Percentiles rank a stretch among this genome's conserved stretches.
Conservation (phyloP, 108 stramenopile genomes). For the Fragilaria radians region DNA sequence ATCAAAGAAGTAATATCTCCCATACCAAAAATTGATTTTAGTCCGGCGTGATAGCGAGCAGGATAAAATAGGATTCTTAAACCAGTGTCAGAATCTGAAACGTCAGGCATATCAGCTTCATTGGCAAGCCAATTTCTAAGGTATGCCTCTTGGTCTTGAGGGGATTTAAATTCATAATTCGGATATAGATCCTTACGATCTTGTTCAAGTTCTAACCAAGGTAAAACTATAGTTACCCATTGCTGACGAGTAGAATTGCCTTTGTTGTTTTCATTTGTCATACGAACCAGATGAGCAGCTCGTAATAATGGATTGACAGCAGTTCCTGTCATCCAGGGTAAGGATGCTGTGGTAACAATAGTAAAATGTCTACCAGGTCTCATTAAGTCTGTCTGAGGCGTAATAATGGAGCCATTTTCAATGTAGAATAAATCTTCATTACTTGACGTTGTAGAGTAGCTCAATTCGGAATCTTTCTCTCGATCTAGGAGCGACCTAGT, state of each 20-base stretch:
- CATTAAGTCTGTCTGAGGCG: slow-evolving; percentile 41
- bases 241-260: slow-evolving; percentile 27
- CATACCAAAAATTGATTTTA: slow-evolving; percentile 82
- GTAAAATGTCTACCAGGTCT: slow-evolving; percentile 44
- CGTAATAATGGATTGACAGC: slow-evolving; percentile 78
- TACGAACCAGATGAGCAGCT: slow-evolving; percentile 39
- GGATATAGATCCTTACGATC: slow-evolving; percentile 53
- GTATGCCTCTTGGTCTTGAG: slow-evolving; percentile 65
- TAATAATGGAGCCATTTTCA: neutral
- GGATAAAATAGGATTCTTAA: slow-evolving; percentile 61
- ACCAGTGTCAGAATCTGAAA: slow-evolving; percentile 8
- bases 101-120: slow-evolving; percentile 10
- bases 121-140: slow-evolving; percentile 54
- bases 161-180: slow-evolving; percentile 42
- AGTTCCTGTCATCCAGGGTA: slow-evolving; percentile 90
- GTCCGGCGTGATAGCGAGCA: slow-evolving; percentile 55
- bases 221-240: slow-evolving; percentile 65
- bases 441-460: neutral
- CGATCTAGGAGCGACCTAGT: neutral
- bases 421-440: neutral
- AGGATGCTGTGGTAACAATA: slow-evolving; percentile 76
- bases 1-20: slow-evolving; percentile 62
- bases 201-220: slow-evolving; percentile 62
- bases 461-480: neutral
- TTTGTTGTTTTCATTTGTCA: slow-evolving; percentile 28